Conservation (phyloP, 495 filamentous ascomycete genomes). For the Usnea hakonensis region DNA sequence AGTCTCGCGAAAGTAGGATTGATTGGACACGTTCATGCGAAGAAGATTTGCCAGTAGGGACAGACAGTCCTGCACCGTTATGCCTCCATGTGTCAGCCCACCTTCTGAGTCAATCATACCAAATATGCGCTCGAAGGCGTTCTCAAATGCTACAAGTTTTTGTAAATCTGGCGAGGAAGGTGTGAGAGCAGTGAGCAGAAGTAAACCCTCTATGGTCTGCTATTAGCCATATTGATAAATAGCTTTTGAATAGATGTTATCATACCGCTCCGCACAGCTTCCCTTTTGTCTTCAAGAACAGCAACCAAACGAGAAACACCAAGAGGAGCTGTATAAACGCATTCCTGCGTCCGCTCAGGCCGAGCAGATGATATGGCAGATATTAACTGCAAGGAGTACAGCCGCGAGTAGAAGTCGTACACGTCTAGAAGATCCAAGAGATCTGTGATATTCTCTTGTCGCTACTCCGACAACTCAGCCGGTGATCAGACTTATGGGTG, state of each 20-base stretch:
- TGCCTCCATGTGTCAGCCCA: slow-evolving; percentile 73
- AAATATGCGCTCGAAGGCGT: slow-evolving; percentile 83
- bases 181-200: slow-evolving; percentile 62
- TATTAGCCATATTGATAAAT: neutral
- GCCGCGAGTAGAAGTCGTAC: slow-evolving; percentile 82
- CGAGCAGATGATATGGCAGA: slow-evolving; percentile 77
- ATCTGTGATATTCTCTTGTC: slow-evolving; percentile 94
- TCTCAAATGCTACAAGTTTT: slow-evolving; percentile 90
- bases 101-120: slow-evolving; percentile 75
- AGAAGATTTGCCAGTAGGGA: slow-evolving; percentile 85
- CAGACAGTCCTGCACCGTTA: slow-evolving; percentile 89
- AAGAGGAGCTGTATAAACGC: slow-evolving; percentile 76
- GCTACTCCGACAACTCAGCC: slow-evolving; percentile 49
- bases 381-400: slow-evolving; percentile 88
- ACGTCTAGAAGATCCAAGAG: slow-evolving; percentile 83
- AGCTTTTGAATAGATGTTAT: neutral
- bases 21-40: slow-evolving; percentile 83
- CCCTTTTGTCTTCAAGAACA: slow-evolving; percentile 73
- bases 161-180: slow-evolving; percentile 73
- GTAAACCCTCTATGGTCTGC: slow-evolving; percentile 48
- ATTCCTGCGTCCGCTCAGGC: slow-evolving; percentile 93
- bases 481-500: neutral
- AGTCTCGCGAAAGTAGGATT: slow-evolving; percentile 88
- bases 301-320: slow-evolving; percentile 82
- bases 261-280: slow-evolving; percentile 81